Percentiles rank a stretch among this genome's conserved stretches.
Evolutionary conservation across 176 grass and related monocot genomes (phyloP).

Genomic region (Cenchrus fungigraminus): DNA sequence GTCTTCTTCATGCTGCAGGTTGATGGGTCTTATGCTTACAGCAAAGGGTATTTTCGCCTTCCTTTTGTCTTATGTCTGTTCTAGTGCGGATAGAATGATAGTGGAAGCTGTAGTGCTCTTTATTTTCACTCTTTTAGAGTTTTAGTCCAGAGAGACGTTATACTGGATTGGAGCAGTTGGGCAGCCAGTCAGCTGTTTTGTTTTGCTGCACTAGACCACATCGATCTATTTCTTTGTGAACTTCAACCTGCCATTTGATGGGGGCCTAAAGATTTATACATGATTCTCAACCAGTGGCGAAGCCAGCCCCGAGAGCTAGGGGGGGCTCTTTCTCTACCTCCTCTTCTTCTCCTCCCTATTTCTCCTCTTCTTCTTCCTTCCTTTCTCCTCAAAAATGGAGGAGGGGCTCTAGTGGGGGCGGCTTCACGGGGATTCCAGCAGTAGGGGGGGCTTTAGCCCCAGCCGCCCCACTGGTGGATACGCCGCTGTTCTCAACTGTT

Average conservation of each 20-base stretch:
- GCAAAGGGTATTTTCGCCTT: slow-evolving; percentile 73
- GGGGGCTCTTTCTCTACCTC: no score
- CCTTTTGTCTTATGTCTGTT: slow-evolving; percentile 17
- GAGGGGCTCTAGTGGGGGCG: no score
- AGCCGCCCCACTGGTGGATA: background rate
- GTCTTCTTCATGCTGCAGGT: slow-evolving; percentile 92
- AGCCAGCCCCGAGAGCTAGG: no score
- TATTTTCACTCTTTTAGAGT: slow-evolving; percentile 5
- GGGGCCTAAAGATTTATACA: slow-evolving; percentile 4
- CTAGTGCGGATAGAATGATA: slow-evolving; percentile 15
- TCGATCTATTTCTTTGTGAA: background rate
- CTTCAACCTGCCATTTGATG: background rate
- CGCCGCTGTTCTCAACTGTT: background rate
- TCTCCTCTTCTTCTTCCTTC: no score
- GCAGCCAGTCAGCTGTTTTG: slow-evolving; percentile 18
- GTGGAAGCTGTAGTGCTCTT: slow-evolving; percentile 39
- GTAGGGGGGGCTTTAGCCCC: no score
- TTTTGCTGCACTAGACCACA: slow-evolving; percentile 1
- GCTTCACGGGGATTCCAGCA: no score
- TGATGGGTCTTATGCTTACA: slow-evolving; percentile 84
- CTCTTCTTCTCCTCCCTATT: no score
- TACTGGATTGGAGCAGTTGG: slow-evolving; percentile 25
- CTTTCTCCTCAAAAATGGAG: no score
- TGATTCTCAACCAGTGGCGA: background rate
- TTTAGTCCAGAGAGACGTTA: slow-evolving; percentile 19